Base-by-base conservation (phyloP, 2,329 filamentous ascomycete genomes). In the Curvularia spicifera region DNA sequence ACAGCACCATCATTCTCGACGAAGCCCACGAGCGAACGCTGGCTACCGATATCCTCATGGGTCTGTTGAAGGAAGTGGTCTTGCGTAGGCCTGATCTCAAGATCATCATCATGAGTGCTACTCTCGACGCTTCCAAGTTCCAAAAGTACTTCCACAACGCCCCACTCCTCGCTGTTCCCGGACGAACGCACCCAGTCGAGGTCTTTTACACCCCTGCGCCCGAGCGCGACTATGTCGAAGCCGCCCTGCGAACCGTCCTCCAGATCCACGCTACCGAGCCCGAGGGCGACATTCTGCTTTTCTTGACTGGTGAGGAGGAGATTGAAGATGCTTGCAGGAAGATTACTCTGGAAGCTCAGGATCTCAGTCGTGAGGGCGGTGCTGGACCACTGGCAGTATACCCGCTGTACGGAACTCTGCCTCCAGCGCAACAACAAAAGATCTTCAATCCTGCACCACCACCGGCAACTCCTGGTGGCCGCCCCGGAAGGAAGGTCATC, bases 11-110 rank as follows among this genome's bases (percentile, higher is more conserved):
- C 71, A 99, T 99, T 89, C 84, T 99, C 68, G 95, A 99, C 75
- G 95, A 99, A 75, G 95, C 95, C 4, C 95, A 99, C 86, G 95
- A 99, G 76, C 88, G 95, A 59, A 99, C 95, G 0, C 96, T 99
- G 68, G 87, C 94, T 0, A 99, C 95, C 0, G 95, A 99, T 78
- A 92, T 99, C 2, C 83, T 99, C 2, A 98, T 99, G 75, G 94
- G 92, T 0, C 78, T 99, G 56, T 80, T 99, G 47, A 99, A 99
- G 78, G 97, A 98, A 80, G 94, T 95, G 0, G 77, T 97, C 20
- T 93, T 93, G 76, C 84, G 90, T 63, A 84, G 95, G 49, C 88
- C 90, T 0, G 95, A 99, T 71, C 82, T 99, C 65, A 96, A 97
- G 76, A 82, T 99, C 45, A 98, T 99, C 70, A 93, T 98, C 60